These are phyloP conservation scores for Monosporozyma yasuniensis DNA, from an alignment of 805 yeast genomes.

Conservation along the genomic window DNA sequence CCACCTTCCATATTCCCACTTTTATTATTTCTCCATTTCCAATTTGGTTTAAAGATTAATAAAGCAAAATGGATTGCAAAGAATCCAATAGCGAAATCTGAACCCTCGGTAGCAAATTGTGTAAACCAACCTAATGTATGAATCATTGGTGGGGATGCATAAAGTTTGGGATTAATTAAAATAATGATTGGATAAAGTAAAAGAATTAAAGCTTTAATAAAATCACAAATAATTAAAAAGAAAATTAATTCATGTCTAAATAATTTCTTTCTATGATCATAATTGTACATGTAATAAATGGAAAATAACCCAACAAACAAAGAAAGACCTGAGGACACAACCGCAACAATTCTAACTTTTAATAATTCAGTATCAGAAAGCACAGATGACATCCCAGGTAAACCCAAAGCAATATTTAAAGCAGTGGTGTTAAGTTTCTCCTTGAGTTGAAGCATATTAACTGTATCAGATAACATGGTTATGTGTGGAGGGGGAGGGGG, in stretches of 20 bases:
- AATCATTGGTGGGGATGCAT: slow-evolving; percentile 43
- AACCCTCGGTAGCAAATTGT: slow-evolving; percentile 72
- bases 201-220: slow-evolving; percentile 60
- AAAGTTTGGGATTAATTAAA: slow-evolving; percentile 35
- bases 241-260: slow-evolving; percentile 66
- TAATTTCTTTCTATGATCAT: slow-evolving; percentile 52
- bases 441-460: background rate
- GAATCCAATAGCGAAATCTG: slow-evolving; percentile 71
- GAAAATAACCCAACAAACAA: slow-evolving; percentile 48
- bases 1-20: slow-evolving; percentile 61
- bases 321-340: slow-evolving; percentile 42
- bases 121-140: slow-evolving; percentile 74
- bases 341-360: slow-evolving; percentile 35
- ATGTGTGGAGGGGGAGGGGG: background rate
- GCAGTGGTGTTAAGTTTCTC: slow-evolving; percentile 22
- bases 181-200: slow-evolving; percentile 61
- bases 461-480: background rate
- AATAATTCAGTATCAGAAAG: slow-evolving; percentile 12
- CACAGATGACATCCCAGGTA: slow-evolving; percentile 29
- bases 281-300: slow-evolving; percentile 50
- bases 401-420: slow-evolving; percentile 24
- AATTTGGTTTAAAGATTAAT: slow-evolving; percentile 56
- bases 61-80: slow-evolving; percentile 79
- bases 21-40: slow-evolving; percentile 33
- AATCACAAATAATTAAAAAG: slow-evolving; percentile 61